phyloP scores from a whole-genome alignment of 1,284 basidiomycete genomes.

The Inonotus obliquus region DNA sequence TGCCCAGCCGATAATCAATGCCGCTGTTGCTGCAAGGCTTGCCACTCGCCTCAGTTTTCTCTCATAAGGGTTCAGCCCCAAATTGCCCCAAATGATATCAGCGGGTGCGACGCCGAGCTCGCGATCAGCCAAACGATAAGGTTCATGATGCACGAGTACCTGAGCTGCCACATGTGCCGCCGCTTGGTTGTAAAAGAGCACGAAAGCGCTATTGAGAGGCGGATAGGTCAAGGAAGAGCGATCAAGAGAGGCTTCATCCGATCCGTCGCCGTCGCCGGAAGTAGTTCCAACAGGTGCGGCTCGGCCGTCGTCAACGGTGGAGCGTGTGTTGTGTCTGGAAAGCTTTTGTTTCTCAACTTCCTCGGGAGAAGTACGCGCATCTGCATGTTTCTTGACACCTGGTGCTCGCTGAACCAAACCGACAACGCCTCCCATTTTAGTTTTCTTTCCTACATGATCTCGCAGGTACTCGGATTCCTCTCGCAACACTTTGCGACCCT shows the following conservation, averaged over 20 bases:
- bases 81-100: slow-evolving; percentile 90
- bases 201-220: slow-evolving; percentile 81
- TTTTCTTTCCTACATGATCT: neutral
- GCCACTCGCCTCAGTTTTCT: slow-evolving; percentile 57
- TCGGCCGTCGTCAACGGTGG: neutral
- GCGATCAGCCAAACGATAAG: slow-evolving; percentile 68
- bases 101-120: slow-evolving; percentile 76
- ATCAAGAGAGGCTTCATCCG: neutral
- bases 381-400: neutral
- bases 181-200: slow-evolving; percentile 92
- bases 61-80: slow-evolving; percentile 89
- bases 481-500: slow-evolving; percentile 5
- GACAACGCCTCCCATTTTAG: slow-evolving; percentile 1
- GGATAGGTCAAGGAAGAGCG: slow-evolving; percentile 43
- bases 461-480: neutral
- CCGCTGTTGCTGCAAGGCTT: slow-evolving; percentile 59
- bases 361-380: neutral
- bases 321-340: neutral
- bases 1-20: slow-evolving; percentile 68
- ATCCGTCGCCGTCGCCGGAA: neutral
- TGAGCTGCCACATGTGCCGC: slow-evolving; percentile 85
- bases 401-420: slow-evolving; percentile 10
- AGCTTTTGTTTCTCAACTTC: neutral
- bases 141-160: slow-evolving; percentile 69
- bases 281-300: neutral